phyloP scores from a whole-genome alignment of 139 green algal species.

The Eudorina sp. region DNA sequence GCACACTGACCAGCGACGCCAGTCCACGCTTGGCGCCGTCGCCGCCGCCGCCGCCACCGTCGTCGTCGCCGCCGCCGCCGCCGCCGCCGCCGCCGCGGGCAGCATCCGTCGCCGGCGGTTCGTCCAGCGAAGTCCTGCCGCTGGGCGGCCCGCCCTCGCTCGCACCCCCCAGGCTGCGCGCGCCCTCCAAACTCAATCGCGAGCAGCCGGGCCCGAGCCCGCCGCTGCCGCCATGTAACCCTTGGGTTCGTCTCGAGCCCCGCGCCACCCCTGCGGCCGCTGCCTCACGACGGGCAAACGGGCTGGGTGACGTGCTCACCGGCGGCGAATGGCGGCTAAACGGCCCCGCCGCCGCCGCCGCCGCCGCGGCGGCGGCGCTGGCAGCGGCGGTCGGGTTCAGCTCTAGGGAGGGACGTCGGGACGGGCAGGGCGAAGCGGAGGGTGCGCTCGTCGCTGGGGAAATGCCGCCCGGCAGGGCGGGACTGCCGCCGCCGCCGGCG shows the following conservation, averaged over 20 bases:
- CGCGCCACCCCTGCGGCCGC: not conserved
- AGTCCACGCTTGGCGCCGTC: not conserved
- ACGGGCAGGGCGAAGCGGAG: not conserved
- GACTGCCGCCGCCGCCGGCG: not conserved
- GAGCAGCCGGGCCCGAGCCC: not conserved
- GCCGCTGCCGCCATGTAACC: not conserved
- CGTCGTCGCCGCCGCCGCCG: not conserved
- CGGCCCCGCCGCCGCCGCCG: not conserved
- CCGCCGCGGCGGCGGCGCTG: not conserved
- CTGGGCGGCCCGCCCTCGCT: not conserved
- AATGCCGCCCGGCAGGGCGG: not conserved
- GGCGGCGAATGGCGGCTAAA: not conserved
- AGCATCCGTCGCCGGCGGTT: not conserved
- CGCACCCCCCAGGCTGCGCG: not conserved
- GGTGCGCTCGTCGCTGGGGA: not conserved
- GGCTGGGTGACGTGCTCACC: no score
- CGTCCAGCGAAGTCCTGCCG: not conserved
- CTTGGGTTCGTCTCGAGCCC: no score
- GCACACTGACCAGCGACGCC: not conserved
- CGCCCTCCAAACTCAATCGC: not conserved
- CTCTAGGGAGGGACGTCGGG: not conserved
- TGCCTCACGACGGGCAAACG: not conserved
- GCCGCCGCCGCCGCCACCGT: not conserved
- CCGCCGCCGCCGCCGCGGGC: not conserved
- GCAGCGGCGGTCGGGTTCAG: not conserved